A percentile compares a stretch with the other conserved stretches of the same genome.
Evolutionary conservation across 106 monocot genomes (phyloP).

Genomic region (Ottelia alismoides): DNA sequence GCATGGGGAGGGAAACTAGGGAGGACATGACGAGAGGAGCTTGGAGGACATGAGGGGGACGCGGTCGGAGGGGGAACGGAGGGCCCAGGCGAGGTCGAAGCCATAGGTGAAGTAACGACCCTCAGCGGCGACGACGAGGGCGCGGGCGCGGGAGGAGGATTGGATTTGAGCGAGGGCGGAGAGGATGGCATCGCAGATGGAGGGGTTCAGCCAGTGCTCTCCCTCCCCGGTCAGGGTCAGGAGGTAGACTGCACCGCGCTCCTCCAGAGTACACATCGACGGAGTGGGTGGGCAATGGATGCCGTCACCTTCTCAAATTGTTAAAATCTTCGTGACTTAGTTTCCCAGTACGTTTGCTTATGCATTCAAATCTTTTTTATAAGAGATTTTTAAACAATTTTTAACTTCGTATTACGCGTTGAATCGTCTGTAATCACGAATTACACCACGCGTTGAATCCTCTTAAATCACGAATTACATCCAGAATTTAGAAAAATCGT

Average conservation of each 20-base stretch:
- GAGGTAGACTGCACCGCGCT: constrained; percentile 47
- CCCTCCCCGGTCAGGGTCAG: constrained; percentile 48
- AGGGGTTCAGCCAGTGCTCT: constrained; percentile 52
- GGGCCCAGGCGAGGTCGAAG: constrained; percentile 55
- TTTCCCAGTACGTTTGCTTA: no score
- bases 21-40: constrained; percentile 28
- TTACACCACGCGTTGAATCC: no score
- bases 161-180: constrained; percentile 34
- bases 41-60: constrained; percentile 19
- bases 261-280: constrained; percentile 60
- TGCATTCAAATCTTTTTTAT: no score
- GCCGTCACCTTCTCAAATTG: no score
- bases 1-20: constrained; percentile 52
- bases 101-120: constrained; percentile 75
- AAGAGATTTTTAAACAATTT: no score
- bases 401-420: no score
- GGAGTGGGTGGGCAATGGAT: no score
- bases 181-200: constrained; percentile 20
- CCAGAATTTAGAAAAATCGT: no score
- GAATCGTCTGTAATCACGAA: no score
- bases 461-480: no score
- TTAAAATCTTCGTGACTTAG: no score
- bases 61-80: constrained; percentile 16
- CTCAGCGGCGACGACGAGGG: constrained; percentile 39
- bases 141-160: constrained; percentile 10